These are phyloP conservation scores for Theobroma grandiflorum DNA, from an alignment of 441 rosid genomes.

Conservation along the genomic window DNA sequence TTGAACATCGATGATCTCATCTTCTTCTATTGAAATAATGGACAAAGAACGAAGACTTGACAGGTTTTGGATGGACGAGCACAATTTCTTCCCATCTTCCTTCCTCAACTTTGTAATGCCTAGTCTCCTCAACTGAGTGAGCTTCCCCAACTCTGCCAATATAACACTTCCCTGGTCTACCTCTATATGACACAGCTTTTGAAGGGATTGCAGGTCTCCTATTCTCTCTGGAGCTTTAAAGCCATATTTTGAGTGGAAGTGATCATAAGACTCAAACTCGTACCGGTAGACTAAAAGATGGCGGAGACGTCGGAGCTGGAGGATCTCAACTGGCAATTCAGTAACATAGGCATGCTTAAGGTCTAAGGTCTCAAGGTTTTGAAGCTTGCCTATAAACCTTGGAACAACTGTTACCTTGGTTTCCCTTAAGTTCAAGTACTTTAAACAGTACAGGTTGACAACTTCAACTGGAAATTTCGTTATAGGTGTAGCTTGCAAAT, in stretches of 20 bases:
- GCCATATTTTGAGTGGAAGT: slow-evolving; percentile 33
- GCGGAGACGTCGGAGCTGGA: slow-evolving; percentile 40
- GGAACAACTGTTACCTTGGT: slow-evolving; percentile 37
- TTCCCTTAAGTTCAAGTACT: slow-evolving; percentile 41
- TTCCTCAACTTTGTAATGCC: slow-evolving; percentile 42
- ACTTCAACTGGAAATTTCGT: slow-evolving; percentile 37
- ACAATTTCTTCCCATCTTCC: slow-evolving; percentile 43
- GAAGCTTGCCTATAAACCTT: slow-evolving; percentile 42
- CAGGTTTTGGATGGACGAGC: slow-evolving; percentile 41
- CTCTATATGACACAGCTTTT: slow-evolving; percentile 45
- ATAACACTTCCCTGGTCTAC: slow-evolving; percentile 21
- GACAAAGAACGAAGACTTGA: slow-evolving; percentile 44
- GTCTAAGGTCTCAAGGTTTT: slow-evolving; percentile 46
- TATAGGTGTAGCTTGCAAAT: slow-evolving; percentile 34
- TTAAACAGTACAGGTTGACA: slow-evolving; percentile 26
- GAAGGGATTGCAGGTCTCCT: slow-evolving; percentile 39
- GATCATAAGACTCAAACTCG: slow-evolving; percentile 24
- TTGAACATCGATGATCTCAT: slow-evolving; percentile 37
- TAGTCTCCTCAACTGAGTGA: slow-evolving; percentile 45
- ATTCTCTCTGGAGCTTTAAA: slow-evolving; percentile 38
- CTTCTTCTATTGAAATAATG: slow-evolving; percentile 26
- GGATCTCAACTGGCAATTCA: slow-evolving; percentile 39
- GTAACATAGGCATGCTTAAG: slow-evolving; percentile 45
- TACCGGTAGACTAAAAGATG: slow-evolving; percentile 48
- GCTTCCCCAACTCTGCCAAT: slow-evolving; percentile 41